Conservation (phyloP, 2,329 filamentous ascomycete genomes). For the Sporothrix schenckii region DNA sequence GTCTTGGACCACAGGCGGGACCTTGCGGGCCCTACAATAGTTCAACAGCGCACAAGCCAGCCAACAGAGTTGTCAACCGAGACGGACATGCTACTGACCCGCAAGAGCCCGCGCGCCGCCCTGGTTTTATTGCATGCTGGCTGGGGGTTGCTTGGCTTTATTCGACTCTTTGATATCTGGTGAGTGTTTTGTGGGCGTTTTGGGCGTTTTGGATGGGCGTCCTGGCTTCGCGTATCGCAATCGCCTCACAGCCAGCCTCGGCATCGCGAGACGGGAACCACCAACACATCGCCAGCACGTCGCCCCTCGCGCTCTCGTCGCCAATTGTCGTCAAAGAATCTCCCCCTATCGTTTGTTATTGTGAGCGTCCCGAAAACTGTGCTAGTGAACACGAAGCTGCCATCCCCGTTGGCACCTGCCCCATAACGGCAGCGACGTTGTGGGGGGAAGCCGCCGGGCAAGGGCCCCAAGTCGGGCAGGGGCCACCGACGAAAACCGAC, state of each 20-base stretch:
- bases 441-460: not conserved
- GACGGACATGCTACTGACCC: slow-evolving; percentile 2
- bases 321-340: too few relatives aligned
- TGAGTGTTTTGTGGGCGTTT: not conserved
- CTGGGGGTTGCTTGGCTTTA: slow-evolving; percentile 10
- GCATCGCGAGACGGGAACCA: too few relatives aligned
- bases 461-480: not conserved
- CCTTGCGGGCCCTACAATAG: not conserved
- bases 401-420: slow-evolving; percentile 14
- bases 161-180: not conserved
- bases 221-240: not conserved
- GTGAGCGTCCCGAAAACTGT: slow-evolving; percentile 21
- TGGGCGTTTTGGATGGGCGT: not conserved
- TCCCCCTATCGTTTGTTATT: slow-evolving; percentile 1
- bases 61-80: not conserved
- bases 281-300: too few relatives aligned
- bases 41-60: slow-evolving; percentile 3
- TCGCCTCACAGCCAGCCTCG: not conserved
- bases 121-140: not conserved
- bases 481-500: slow-evolving; percentile 8
- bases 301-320: too few relatives aligned
- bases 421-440: slow-evolving; percentile 22
- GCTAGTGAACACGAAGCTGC: slow-evolving; percentile 15
- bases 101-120: slow-evolving; percentile 16
- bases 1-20: not conserved